Base-by-base conservation (phyloP, 1,139 yeast species). In the Blastobotrys ciferrii region DNA sequence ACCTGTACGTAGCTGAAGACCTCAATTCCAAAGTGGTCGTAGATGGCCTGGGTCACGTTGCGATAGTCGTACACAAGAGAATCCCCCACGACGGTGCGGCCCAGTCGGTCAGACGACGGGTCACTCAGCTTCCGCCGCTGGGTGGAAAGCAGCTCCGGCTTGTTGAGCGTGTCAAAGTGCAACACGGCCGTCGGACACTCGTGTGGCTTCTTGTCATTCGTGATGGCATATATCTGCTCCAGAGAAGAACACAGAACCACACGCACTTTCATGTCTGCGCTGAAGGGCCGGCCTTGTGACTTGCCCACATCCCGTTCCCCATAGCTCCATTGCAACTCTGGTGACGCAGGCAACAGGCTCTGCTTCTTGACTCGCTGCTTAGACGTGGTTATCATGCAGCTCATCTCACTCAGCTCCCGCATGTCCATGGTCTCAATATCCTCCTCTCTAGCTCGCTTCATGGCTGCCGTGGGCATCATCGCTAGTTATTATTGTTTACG, bases 1-100 rank as follows among this genome's bases (percentile, higher is more conserved):
- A 58, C 53, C 35, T 57, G 58, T 15, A 53, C 57, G 48, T 47
- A 58, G 48, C 43, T 57, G 40, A 46, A 54, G 38, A 52, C 48
- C 33, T 53, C 52, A 45, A 53, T 42, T 11, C 36, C 38, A 31
- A 39, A 46, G 5, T 17, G n/a, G n/a, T 38, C 37, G 11, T 15
- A 11, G n/a, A 42, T 43, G 17, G 46, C 46, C 5, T n/a, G 23
- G 11, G 17, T 28, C 14, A 43, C 32, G 19, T 43, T 23, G n/a
- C 14, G 14, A 11, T 13, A 43, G 35, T 43, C 46, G 15, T 25
- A 25, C 19, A 42, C 32, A 15, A 7, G 5, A 15, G 32, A 12
- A 32, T 19, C 32, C 7, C 19, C 15, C 9, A 11, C 28, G 32
- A 17, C n/a, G 7, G 30, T 20, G n/a, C 9, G 6, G 12, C 15